Evolutionary conservation across 306 rosid genomes (phyloP).

Genomic region (Carpinus viminea): DNA sequence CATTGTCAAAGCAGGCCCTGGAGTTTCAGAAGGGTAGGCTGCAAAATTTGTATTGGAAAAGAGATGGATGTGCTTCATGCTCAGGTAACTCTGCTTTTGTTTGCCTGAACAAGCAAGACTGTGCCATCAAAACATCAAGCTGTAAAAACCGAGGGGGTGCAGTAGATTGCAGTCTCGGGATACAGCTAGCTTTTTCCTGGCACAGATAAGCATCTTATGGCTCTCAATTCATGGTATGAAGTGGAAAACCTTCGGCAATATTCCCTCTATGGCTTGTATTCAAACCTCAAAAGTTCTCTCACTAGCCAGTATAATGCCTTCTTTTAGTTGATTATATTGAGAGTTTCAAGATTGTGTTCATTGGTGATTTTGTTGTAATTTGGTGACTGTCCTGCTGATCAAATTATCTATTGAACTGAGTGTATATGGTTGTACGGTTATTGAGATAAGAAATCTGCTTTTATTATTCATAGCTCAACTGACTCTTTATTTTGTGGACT

Average conservation of each 20-base stretch:
- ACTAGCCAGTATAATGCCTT: slow-evolving; percentile 57
- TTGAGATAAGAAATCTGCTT: background rate
- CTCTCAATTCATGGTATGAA: slow-evolving; percentile 75
- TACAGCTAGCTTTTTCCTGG: slow-evolving; percentile 72
- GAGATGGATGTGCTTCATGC: slow-evolving; percentile 70
- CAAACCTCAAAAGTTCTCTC: slow-evolving; percentile 65
- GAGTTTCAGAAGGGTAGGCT: slow-evolving; percentile 78
- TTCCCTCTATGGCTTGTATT: slow-evolving; percentile 65
- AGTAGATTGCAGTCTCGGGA: slow-evolving; percentile 70
- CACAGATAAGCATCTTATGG: slow-evolving; percentile 66
- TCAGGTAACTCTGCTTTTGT: slow-evolving; percentile 49
- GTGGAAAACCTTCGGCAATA: slow-evolving; percentile 65
- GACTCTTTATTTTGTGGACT: background rate
- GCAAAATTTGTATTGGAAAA: slow-evolving; percentile 66
- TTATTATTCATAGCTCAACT: background rate
- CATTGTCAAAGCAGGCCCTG: slow-evolving; percentile 53
- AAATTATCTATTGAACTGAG: background rate
- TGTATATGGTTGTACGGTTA: background rate
- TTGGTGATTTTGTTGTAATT: slow-evolving; percentile 20
- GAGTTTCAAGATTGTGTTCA: slow-evolving; percentile 6
- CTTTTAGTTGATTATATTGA: slow-evolving; percentile 29
- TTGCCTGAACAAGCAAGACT: slow-evolving; percentile 73
- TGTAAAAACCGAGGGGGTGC: slow-evolving; percentile 64
- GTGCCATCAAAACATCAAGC: slow-evolving; percentile 56
- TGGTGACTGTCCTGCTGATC: background rate